These are phyloP conservation scores for Cryptococcus jaspeensis DNA, from an alignment of 1,284 basidiomycete genomes.

Conservation along the genomic window DNA sequence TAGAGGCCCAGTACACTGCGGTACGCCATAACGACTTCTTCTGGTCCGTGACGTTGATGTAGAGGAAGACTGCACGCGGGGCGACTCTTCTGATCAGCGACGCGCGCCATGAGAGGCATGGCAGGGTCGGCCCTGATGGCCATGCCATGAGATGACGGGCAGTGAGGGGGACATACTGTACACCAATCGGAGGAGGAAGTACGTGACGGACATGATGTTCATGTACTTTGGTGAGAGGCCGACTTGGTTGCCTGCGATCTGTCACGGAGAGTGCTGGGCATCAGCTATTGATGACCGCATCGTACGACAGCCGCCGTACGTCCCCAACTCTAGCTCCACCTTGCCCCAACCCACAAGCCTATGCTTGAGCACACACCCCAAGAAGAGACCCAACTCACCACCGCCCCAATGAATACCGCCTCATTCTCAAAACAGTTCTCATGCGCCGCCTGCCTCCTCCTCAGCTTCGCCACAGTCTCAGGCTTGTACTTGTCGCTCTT, in stretches of 20 bases:
- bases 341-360: background rate
- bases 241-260: constrained; percentile 41
- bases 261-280: background rate
- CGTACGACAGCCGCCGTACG: background rate
- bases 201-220: constrained; percentile 33
- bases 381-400: constrained; percentile 25
- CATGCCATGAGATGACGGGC: background rate
- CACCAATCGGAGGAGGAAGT: constrained; percentile 29
- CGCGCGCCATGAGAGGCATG: no score
- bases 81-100: background rate
- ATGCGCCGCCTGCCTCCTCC: constrained; percentile 35
- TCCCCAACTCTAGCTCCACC: background rate
- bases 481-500: constrained; percentile 33
- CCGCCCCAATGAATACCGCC: constrained; percentile 26
- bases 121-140: background rate
- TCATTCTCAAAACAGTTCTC: constrained; percentile 38
- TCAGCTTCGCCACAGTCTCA: constrained; percentile 24
- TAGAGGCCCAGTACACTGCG: constrained; percentile 29
- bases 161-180: constrained; percentile 22
- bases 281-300: background rate
- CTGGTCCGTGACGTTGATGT: constrained; percentile 30
- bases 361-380: background rate
- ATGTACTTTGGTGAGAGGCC: constrained; percentile 32
- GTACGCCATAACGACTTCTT: constrained; percentile 25
- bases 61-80: constrained; percentile 25